Evolutionary conservation across 2,329 filamentous ascomycete species (phyloP).

Genomic region (Aureobasidium pullulans): DNA sequence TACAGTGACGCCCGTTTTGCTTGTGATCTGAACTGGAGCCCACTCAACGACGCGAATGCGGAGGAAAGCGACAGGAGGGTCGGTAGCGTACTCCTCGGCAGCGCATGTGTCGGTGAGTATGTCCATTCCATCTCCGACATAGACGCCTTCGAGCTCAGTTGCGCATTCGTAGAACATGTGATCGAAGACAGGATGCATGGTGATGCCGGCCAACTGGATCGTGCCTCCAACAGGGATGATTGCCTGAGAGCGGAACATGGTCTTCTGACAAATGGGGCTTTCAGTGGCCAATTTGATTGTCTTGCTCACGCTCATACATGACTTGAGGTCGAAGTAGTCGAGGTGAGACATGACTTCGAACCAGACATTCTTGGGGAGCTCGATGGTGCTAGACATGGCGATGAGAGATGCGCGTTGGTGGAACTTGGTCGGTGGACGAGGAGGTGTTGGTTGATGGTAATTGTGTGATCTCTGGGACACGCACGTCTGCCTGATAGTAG

Average conservation of each 20-base stretch:
- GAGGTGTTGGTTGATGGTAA: too few species aligned
- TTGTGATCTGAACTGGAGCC: neutral
- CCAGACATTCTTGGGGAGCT: neutral
- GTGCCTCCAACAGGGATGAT: neutral
- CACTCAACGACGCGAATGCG: neutral
- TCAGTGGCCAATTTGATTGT: neutral
- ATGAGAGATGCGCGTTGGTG: neutral
- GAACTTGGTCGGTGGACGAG: neutral
- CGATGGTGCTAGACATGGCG: neutral
- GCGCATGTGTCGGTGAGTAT: neutral
- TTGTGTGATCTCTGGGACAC: too few species aligned
- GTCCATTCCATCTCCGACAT: neutral
- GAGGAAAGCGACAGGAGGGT: neutral
- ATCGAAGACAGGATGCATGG: neutral
- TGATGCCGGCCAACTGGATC: neutral
- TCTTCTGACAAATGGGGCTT: neutral
- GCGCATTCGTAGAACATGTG: neutral
- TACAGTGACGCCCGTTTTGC: neutral
- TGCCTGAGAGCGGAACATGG: neutral
- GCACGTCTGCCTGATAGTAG: too few species aligned
- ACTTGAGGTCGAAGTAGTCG: neutral
- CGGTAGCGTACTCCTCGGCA: neutral
- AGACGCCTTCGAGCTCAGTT: neutral
- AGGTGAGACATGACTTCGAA: neutral
- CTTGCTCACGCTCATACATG: neutral